Evolutionary conservation across 352 stramenopile species (phyloP).

Genomic region (Phytopythium kandeliae): DNA sequence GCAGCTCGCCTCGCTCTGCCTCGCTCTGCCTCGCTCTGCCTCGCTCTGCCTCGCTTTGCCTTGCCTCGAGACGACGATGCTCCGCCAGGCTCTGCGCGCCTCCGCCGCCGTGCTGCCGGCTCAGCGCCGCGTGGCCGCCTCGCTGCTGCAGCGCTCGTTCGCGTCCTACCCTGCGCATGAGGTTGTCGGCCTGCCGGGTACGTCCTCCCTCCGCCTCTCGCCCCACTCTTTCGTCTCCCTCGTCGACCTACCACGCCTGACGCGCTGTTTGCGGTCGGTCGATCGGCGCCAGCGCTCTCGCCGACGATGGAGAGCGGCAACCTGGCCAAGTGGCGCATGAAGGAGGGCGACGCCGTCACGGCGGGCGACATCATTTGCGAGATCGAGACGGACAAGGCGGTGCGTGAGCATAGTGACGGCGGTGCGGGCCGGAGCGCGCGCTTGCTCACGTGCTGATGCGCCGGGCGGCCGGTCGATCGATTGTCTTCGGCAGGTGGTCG

Average conservation of each 20-base stretch:
- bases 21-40: too few relatives aligned
- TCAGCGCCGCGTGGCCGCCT: slow-evolving; percentile 29
- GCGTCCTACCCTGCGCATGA: slow-evolving; percentile 74
- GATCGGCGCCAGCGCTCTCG: slow-evolving; percentile 72
- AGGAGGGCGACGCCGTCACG: slow-evolving; percentile 90
- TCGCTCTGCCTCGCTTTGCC: too few relatives aligned
- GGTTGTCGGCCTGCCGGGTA: slow-evolving; percentile 73
- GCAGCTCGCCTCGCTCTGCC: too few relatives aligned
- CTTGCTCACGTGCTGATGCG: too few relatives aligned
- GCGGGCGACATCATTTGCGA: slow-evolving; percentile 95
- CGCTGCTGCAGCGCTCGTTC: slow-evolving; percentile 37
- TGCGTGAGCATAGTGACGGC: slow-evolving; percentile 7
- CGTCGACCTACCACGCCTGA: too few relatives aligned
- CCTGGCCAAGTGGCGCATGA: slow-evolving; percentile 93
- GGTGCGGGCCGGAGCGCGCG: too few relatives aligned
- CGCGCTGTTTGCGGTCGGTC: too few relatives aligned
- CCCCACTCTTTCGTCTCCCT: too few relatives aligned
- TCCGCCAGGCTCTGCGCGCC: slow-evolving; percentile 54
- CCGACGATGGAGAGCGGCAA: slow-evolving; percentile 97
- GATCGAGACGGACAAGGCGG: slow-evolving; percentile 99
- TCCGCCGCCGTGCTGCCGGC: slow-evolving; percentile 21
- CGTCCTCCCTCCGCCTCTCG: not conserved
- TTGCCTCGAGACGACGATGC: slow-evolving; percentile 22
- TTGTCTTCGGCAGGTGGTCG: slow-evolving; percentile 69
- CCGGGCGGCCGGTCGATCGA: too few relatives aligned